Base-by-base conservation (phyloP, 169 alveolate genomes). In the Eimeria maxima region DNA sequence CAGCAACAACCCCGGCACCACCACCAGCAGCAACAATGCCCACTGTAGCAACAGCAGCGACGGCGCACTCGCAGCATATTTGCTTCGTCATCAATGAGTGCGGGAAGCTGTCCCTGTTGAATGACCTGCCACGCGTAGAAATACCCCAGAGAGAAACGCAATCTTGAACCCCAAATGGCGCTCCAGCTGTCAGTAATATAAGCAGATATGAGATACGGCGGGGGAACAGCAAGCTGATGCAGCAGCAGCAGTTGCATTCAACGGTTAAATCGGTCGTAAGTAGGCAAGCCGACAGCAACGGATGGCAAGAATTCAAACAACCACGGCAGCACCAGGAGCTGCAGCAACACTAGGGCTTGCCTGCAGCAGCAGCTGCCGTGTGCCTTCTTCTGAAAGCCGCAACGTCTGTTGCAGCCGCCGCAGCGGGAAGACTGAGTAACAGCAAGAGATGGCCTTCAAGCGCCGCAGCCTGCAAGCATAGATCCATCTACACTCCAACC, bases 71-170 rank as follows among this genome's bases (percentile, higher is more conserved):
- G 44, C 92, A 84, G 60, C 73, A 84, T 47, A 4, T 57, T 38
- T 7, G 92, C 92, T 57, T 84, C 92, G 29, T 84, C 92, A 53
- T 84, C 76, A 84, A 84, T 57, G 42, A 84, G 55, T 33, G 92
- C 92, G 53, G 76, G 78, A 22, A 84, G 74, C 29, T 57, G 92
- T 11, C 78, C 92, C 57, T 84, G 60, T 4, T 44, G 92, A 53
- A 84, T 84, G 71, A 13, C 92, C 92, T 84, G 71, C 14, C 42
- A 22, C 29, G 53, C 10, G 38, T 53, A n/a, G 60, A 44, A 10
- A 50, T 60, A 55, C 76, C 57, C 74, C 92, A 38, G 8, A 50
- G 67, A 45, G 38, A 45, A 47, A 45, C 38, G 22, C 45, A 45
- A n/a, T 16, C 5, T 20, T 47, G 24, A 80, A 45, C 42, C 38